phyloP scores from a whole-genome alignment of 2,329 filamentous ascomycete species.

The Ophiostoma triangulosporum region DNA sequence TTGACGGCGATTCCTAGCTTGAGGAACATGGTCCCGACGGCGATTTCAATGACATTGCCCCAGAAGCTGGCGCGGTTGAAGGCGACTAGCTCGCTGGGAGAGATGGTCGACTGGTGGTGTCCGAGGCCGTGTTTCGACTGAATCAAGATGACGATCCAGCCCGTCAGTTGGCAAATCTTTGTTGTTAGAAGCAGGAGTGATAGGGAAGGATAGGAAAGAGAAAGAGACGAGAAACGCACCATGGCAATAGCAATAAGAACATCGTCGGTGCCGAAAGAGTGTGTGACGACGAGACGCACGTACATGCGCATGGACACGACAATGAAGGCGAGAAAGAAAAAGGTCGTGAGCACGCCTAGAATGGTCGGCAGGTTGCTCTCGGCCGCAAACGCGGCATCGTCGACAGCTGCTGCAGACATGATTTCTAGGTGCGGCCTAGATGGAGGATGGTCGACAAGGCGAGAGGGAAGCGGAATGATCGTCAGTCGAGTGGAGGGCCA shows the following conservation, averaged over 20 bases:
- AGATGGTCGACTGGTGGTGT: conserved; percentile 26
- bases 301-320: conserved; percentile 4
- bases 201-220: no score
- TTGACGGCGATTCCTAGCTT: conserved; percentile 15
- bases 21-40: conserved; percentile 11
- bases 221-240: background rate
- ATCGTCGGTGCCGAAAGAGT: conserved; percentile 2
- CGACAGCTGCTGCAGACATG: background rate
- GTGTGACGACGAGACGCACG: background rate
- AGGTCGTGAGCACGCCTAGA: conserved; percentile 11
- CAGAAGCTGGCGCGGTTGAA: conserved; percentile 30
- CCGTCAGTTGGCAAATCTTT: conserved; percentile 19
- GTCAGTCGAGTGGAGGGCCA: no score
- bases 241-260: conserved; percentile 3
- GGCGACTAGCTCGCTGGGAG: conserved; percentile 18
- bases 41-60: conserved; percentile 32
- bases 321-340: conserved; percentile 2
- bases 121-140: conserved; percentile 33
- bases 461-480: no score
- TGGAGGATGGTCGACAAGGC: no score
- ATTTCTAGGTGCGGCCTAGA: background rate
- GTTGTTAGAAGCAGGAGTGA: background rate
- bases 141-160: conserved; percentile 25
- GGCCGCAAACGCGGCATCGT: conserved; percentile 13
- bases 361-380: conserved; percentile 18